A percentile compares a stretch with the other conserved stretches of the same genome.
Conservation (phyloP, 75 land plant species). For the Larix kaempferi region DNA sequence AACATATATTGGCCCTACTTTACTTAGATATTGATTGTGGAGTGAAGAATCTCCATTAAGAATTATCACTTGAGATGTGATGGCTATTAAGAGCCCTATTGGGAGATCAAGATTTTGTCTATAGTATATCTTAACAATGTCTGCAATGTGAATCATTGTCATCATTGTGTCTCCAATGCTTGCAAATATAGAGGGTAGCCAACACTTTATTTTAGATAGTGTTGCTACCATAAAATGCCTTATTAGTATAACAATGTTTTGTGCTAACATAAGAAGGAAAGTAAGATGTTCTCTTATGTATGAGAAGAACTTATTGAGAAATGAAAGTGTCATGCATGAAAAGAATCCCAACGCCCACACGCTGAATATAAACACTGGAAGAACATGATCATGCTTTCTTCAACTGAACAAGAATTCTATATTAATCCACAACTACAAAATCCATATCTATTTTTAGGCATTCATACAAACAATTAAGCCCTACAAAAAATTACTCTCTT, state of each 20-base stretch:
- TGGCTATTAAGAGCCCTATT: constrained; percentile 23
- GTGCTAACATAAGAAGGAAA: constrained; percentile 5
- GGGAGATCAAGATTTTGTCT: constrained; percentile 18
- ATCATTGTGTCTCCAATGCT: constrained; percentile 34
- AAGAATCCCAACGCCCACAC: constrained; percentile 15
- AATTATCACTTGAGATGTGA: constrained; percentile 11
- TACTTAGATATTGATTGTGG: no score
- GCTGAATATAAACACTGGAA: constrained; percentile 23
- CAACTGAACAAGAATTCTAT: background rate
- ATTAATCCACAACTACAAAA: constrained; percentile 33
- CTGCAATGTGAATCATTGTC: constrained; percentile 31
- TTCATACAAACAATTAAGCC: no score
- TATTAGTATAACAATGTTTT: constrained; percentile 8
- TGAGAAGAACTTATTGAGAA: constrained; percentile 15
- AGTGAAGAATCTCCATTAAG: no score
- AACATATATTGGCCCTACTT: no score
- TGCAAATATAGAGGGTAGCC: constrained; percentile 35
- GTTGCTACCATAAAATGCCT: constrained; percentile 15
- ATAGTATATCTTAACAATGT: constrained; percentile 34
- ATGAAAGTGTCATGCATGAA: constrained; percentile 7
- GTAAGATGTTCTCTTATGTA: constrained; percentile 19
- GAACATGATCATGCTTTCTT: constrained; percentile 1
- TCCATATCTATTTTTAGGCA: constrained; percentile 24
- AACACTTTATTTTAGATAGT: background rate
- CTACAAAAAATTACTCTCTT: no score